These are phyloP conservation scores for Salix brachista DNA, from an alignment of 345 rosid genomes.

Conservation along the genomic window DNA sequence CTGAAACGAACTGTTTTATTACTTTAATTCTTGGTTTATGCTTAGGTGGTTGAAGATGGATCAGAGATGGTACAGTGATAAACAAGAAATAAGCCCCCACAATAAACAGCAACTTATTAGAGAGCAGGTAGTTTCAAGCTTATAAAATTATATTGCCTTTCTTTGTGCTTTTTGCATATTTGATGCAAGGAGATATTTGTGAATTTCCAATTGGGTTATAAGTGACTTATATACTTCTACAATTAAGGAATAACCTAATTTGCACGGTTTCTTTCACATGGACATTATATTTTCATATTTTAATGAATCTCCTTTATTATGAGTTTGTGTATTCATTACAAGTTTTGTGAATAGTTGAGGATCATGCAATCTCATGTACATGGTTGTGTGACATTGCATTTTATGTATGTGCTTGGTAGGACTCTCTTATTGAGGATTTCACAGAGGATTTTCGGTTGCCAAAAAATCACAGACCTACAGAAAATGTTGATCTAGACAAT, in stretches of 20 bases:
- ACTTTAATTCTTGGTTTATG: background rate
- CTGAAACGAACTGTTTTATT: background rate
- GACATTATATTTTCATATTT: background rate
- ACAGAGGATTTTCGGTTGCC: conserved; percentile 76
- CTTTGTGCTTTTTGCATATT: background rate
- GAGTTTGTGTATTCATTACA: background rate
- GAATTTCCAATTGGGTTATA: too few species aligned
- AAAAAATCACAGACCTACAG: conserved; percentile 60
- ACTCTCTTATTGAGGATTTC: conserved; percentile 58
- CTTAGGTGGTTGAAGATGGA: background rate
- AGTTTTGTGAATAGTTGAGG: background rate
- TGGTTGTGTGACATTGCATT: conserved; percentile 5
- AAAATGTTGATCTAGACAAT: conserved; percentile 78
- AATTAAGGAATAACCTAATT: too few species aligned
- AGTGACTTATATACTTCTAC: background rate
- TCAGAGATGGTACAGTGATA: background rate
- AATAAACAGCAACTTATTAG: background rate
- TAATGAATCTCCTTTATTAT: background rate
- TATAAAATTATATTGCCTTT: background rate
- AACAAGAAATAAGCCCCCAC: background rate
- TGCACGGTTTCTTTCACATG: background rate
- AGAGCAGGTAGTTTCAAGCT: background rate
- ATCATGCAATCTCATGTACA: background rate
- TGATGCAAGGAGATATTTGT: background rate
- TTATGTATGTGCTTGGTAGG: conserved; percentile 41